Evolutionary conservation across 1,284 basidiomycete genomes (phyloP), one percentile per base, ranked within the genome.

Genomic region (Irpex sp.): DNA sequence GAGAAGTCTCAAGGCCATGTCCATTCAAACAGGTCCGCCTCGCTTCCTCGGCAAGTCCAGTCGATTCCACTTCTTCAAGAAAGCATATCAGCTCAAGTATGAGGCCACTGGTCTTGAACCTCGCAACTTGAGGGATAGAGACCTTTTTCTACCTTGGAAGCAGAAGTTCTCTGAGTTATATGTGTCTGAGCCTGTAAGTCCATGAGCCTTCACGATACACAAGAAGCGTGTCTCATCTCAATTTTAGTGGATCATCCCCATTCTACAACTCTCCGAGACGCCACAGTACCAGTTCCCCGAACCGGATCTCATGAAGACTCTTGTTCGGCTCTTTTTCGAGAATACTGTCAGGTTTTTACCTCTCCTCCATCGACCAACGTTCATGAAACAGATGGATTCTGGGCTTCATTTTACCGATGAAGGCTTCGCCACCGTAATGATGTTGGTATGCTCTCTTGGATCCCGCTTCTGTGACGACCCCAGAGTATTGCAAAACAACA

Each of bases 391-490:
- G 52, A 75, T 92, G 49, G 73, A 74, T 15, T 80, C 84, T 5
- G 82, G 83, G 1, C 72, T 88, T 21, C 87, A 93, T 72, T 74
- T 79, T n/a, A 79, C 74, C 7, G 85, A 93, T 70, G 62, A 79
- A 5, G 77, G 83, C 13, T 94, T 94, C 72, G 89, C 84, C 13
- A 82, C 84, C n/a, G 84, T 89, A 3, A 82, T 92, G 56, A 76
- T 94, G 40, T 77, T 93, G 48, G 84, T 94, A 0, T 93, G 92
- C 72, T 91, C 94, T 0, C 78, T 87, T 60, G 93, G 86, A 1
- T 78, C 91, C 0, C 82, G 89, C 26, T 90, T 82, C 71, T 85
- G 86, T 8, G 81, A 88, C 61, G 92, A 93, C 72, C 81, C 83
- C 0, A 79, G 89, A 11, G 86, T 90, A 2, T 74, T 89, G 66